Percentiles rank a stretch among this genome's conserved stretches.
phyloP scores from a whole-genome alignment of 352 stramenopile species.

The Globisporangium camurandrum region DNA sequence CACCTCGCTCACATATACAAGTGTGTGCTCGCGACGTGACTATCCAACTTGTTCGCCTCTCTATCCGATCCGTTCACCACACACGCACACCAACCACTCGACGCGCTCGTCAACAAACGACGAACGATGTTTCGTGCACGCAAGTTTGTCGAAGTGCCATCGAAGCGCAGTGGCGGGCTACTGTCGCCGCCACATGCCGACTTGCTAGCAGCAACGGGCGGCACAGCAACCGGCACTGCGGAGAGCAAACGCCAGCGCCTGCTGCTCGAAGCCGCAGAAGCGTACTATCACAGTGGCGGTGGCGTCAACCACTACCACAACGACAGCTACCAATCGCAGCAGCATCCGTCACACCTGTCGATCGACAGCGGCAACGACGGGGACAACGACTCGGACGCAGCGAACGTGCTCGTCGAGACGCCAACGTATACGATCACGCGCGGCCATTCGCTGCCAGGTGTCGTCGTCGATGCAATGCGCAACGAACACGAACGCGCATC shows the following conservation, averaged over 20 bases:
- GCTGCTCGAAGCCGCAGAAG: conserved; percentile 9
- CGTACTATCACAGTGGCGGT: conserved; percentile 1
- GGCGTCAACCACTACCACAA: too few species aligned
- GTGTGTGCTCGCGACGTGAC: too few species aligned
- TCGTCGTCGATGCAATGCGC: conserved; percentile 39
- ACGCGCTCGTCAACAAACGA: background rate
- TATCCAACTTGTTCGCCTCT: too few species aligned
- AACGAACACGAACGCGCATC: conserved; percentile 17
- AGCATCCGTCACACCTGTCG: background rate
- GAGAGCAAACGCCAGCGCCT: conserved; percentile 61
- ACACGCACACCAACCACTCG: too few species aligned
- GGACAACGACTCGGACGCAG: conserved; percentile 6
- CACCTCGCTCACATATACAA: too few species aligned
- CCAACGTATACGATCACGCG: conserved; percentile 43
- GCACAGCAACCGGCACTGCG: conserved; percentile 7
- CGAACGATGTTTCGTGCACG: conserved; percentile 61
- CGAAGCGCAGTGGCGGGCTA: conserved; percentile 47
- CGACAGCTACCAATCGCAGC: background rate
- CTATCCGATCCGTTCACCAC: too few species aligned
- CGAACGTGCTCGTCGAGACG: conserved; percentile 44
- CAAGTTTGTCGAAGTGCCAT: conserved; percentile 52
- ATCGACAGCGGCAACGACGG: conserved; percentile 1
- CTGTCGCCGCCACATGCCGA: conserved; percentile 26
- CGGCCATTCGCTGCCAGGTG: conserved; percentile 27
- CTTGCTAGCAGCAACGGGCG: conserved; percentile 14